Evolutionary conservation across 2,329 filamentous ascomycete genomes (phyloP).

Genomic region (Blastomyces silverae): DNA sequence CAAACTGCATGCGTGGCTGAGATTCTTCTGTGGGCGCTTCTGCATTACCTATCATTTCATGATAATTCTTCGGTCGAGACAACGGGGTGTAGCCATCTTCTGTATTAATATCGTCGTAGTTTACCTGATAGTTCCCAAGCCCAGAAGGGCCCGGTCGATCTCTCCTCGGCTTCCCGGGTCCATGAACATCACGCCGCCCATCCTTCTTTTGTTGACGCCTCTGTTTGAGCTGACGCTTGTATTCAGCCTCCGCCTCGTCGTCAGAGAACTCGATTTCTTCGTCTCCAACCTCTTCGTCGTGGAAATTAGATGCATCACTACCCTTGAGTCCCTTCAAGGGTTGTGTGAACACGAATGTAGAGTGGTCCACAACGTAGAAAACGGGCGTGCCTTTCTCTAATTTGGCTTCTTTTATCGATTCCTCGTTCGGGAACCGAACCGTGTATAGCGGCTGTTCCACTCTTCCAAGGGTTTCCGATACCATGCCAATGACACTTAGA

Average conservation of each 20-base stretch:
- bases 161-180: slow-evolving; percentile 35
- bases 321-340: slow-evolving; percentile 72
- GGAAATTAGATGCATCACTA: slow-evolving; percentile 87
- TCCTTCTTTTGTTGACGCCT: slow-evolving; percentile 54
- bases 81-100: slow-evolving; percentile 60
- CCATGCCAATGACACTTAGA: slow-evolving; percentile 67
- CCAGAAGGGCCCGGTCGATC: slow-evolving; percentile 35
- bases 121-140: slow-evolving; percentile 44
- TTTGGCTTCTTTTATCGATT: slow-evolving; percentile 61
- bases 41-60: slow-evolving; percentile 42
- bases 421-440: slow-evolving; percentile 62
- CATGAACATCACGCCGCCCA: slow-evolving; percentile 27
- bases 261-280: slow-evolving; percentile 95
- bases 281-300: slow-evolving; percentile 81
- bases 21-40: slow-evolving; percentile 34
- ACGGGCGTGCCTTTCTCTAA: slow-evolving; percentile 64
- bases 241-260: slow-evolving; percentile 84
- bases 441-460: slow-evolving; percentile 83
- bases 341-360: slow-evolving; percentile 79
- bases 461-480: slow-evolving; percentile 79
- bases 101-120: slow-evolving; percentile 59
- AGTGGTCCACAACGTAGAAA: slow-evolving; percentile 73
- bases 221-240: slow-evolving; percentile 63
- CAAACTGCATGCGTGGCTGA: slow-evolving; percentile 20
- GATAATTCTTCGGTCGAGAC: slow-evolving; percentile 58